phyloP scores from a whole-genome alignment of 768 basidiomycete genomes.

The Termitomyces heimii region DNA sequence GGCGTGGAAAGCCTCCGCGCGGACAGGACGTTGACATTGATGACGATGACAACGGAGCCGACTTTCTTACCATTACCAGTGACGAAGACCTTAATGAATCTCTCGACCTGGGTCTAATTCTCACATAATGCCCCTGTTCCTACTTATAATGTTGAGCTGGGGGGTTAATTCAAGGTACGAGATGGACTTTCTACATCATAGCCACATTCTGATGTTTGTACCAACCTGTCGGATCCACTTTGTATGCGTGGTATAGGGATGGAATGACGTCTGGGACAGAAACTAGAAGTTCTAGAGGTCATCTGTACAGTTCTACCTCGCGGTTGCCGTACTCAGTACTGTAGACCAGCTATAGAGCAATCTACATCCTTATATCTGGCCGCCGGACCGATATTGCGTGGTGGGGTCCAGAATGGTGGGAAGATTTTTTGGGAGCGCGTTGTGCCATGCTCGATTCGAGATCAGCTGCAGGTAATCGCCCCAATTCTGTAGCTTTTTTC shows the following conservation, averaged over 20 bases:
- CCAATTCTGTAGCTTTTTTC: constrained; percentile 3
- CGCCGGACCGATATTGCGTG: constrained; percentile 9
- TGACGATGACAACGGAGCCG: constrained; percentile 11
- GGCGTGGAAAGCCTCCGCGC: constrained; percentile 37
- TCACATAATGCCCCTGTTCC: background rate
- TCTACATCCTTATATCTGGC: constrained; percentile 5
- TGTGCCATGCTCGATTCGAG: background rate
- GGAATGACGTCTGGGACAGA: constrained; percentile 8
- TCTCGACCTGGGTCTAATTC: constrained; percentile 7
- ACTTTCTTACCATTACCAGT: constrained; percentile 5
- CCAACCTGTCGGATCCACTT: constrained; percentile 3
- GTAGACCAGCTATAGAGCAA: constrained; percentile 3
- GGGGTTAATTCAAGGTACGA: background rate
- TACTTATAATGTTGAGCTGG: background rate
- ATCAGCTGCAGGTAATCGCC: background rate
- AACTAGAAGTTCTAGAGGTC: background rate
- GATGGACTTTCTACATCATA: background rate
- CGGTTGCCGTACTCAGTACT: constrained; percentile 1
- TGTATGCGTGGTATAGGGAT: constrained; percentile 5
- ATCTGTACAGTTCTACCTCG: constrained; percentile 10
- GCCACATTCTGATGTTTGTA: constrained; percentile 1
- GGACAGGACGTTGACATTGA: constrained; percentile 14
- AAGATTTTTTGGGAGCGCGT: constrained; percentile 1
- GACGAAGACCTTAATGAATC: constrained; percentile 3
- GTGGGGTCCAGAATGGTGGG: constrained; percentile 2